Conservation (phyloP, 2,329 filamentous ascomycete species). For the Cryoendolithus antarcticus region DNA sequence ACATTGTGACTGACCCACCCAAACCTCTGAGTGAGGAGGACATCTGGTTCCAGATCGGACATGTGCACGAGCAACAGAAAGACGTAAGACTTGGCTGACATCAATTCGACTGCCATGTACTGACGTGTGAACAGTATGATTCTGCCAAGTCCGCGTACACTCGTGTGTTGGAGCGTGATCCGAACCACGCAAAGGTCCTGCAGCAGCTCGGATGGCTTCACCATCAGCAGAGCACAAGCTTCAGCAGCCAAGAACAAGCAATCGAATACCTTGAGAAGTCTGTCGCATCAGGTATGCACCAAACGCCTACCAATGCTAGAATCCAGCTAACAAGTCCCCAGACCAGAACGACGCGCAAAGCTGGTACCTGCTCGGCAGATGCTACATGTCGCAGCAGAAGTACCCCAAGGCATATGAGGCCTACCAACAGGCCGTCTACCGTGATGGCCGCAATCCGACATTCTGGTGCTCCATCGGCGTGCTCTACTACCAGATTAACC, state of each 20-base stretch:
- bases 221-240: slow-evolving; percentile 87
- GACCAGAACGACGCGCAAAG: slow-evolving; percentile 93
- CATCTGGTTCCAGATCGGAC: slow-evolving; percentile 99
- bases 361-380: slow-evolving; percentile 94
- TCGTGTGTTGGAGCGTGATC: slow-evolving; percentile 84
- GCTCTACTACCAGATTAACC: slow-evolving; percentile 98
- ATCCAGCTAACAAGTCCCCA: slow-evolving; percentile 27
- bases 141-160: slow-evolving; percentile 85
- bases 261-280: slow-evolving; percentile 98
- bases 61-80: slow-evolving; percentile 98
- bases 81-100: slow-evolving; percentile 52
- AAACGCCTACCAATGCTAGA: slow-evolving; percentile 1
- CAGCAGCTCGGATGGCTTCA: slow-evolving; percentile 97
- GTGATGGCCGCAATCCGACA: slow-evolving; percentile 91
- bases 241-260: slow-evolving; percentile 84
- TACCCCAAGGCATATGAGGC: slow-evolving; percentile 98
- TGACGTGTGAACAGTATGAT: slow-evolving; percentile 56
- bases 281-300: slow-evolving; percentile 66
- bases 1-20: slow-evolving; percentile 87
- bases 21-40: slow-evolving; percentile 90
- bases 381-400: slow-evolving; percentile 99
- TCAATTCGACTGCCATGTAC: slow-evolving; percentile 3
- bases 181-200: slow-evolving; percentile 92
- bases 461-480: slow-evolving; percentile 99
- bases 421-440: slow-evolving; percentile 96